A percentile compares a stretch with the other conserved stretches of the same genome.
phyloP scores from a whole-genome alignment of 768 basidiomycete species.

The Amanita rimosa region DNA sequence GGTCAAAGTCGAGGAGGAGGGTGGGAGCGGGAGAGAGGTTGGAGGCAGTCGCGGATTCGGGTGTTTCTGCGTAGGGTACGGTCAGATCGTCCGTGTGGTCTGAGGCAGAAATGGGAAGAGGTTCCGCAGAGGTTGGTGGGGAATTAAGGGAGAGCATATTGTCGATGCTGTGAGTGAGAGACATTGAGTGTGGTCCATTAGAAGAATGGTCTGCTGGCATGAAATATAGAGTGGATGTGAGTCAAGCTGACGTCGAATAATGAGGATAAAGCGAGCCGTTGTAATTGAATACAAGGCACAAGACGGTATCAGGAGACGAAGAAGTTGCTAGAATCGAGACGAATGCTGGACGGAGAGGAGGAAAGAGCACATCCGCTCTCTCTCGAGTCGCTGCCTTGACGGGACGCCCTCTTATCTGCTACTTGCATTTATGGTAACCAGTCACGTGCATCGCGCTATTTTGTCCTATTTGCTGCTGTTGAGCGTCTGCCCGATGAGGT shows the following conservation, averaged over 20 bases:
- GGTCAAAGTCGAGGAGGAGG: constrained; percentile 2
- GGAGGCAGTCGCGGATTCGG: neutral
- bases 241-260: neutral
- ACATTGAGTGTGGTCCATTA: neutral
- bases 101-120: neutral
- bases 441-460: neutral
- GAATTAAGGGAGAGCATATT: constrained; percentile 1
- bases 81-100: neutral
- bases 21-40: constrained; percentile 3
- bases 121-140: neutral
- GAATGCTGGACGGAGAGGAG: neutral
- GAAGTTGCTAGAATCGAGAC: neutral
- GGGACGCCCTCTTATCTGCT: constrained; percentile 1
- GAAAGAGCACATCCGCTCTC: constrained; percentile 2
- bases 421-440: neutral
- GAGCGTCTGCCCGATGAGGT: too few species aligned
- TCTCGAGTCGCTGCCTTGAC: neutral
- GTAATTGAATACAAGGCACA: constrained; percentile 6
- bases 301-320: neutral
- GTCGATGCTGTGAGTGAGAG: neutral
- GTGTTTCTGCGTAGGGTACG: neutral
- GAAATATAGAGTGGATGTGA: constrained; percentile 3
- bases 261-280: neutral
- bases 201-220: constrained; percentile 3
- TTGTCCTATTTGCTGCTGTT: neutral